Evolutionary conservation across 2,329 filamentous ascomycete genomes (phyloP).

Genomic region (Hypoxylon sp.): DNA sequence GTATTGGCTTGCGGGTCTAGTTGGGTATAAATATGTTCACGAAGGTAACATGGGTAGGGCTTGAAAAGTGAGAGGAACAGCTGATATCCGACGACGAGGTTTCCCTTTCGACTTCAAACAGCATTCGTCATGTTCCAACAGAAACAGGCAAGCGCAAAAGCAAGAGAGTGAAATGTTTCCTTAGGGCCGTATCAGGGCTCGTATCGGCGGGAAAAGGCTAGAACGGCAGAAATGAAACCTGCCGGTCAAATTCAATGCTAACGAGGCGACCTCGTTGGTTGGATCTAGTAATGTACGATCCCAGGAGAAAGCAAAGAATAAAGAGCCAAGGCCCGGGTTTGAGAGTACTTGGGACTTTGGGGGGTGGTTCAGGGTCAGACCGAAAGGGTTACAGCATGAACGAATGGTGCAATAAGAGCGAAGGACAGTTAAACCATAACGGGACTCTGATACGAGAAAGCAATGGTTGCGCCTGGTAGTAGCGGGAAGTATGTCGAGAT

Average conservation of each 20-base stretch:
- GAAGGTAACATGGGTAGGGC: slow-evolving; percentile 41
- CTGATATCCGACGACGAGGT: slow-evolving; percentile 38
- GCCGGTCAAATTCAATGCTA: slow-evolving; percentile 49
- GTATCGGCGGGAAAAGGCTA: slow-evolving; percentile 51
- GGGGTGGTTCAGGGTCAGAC: slow-evolving; percentile 41
- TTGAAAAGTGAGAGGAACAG: slow-evolving; percentile 36
- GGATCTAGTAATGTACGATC: slow-evolving; percentile 49
- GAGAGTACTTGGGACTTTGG: slow-evolving; percentile 40
- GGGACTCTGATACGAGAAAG: slow-evolving; percentile 43
- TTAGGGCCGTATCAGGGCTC: slow-evolving; percentile 48
- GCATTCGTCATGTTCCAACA: slow-evolving; percentile 48
- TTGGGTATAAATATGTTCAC: slow-evolving; percentile 47
- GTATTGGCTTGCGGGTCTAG: slow-evolving; percentile 35
- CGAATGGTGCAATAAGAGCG: slow-evolving; percentile 47
- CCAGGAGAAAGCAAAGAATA: slow-evolving; percentile 42
- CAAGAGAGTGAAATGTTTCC: slow-evolving; percentile 38
- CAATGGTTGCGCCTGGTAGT: slow-evolving; percentile 43
- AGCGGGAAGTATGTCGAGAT: slow-evolving; percentile 38
- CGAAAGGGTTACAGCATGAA: slow-evolving; percentile 49
- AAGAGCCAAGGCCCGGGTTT: slow-evolving; percentile 44
- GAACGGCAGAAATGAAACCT: slow-evolving; percentile 52
- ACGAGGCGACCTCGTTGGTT: slow-evolving; percentile 47
- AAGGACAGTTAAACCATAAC: slow-evolving; percentile 44
- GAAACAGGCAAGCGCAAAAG: slow-evolving; percentile 42
- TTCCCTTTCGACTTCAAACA: slow-evolving; percentile 44